phyloP scores from a whole-genome alignment of 306 rosid genomes.

The Glycine soja region DNA sequence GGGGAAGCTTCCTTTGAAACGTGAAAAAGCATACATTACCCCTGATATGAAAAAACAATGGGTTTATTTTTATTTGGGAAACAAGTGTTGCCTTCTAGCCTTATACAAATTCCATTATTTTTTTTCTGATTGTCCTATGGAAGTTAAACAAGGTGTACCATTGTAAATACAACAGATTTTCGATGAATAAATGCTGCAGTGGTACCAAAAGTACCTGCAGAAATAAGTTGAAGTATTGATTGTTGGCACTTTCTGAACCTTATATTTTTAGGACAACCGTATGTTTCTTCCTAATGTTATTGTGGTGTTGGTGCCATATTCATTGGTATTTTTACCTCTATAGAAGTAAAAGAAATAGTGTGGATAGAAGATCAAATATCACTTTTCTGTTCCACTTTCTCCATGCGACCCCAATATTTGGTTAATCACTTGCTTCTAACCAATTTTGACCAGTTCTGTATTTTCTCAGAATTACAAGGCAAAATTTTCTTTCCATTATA shows the following conservation, averaged over 20 bases:
- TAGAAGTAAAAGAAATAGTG: background rate
- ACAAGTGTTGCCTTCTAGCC: constrained; percentile 45
- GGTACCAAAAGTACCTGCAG: background rate
- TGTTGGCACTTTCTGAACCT: constrained; percentile 36
- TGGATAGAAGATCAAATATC: constrained; percentile 4
- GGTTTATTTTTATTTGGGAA: constrained; percentile 13
- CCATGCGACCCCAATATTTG: background rate
- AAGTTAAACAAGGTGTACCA: constrained; percentile 31
- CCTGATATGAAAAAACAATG: constrained; percentile 27
- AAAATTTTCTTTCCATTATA: constrained; percentile 3
- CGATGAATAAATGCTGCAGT: constrained; percentile 26
- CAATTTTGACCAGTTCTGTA: constrained; percentile 28
- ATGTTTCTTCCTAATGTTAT: constrained; percentile 34
- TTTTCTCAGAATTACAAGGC: constrained; percentile 20
- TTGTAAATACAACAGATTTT: constrained; percentile 29
- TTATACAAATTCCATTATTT: constrained; percentile 22
- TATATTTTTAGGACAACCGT: constrained; percentile 26
- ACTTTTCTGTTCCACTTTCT: background rate
- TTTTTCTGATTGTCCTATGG: constrained; percentile 9
- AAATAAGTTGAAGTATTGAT: constrained; percentile 38
- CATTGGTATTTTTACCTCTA: background rate
- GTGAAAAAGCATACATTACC: constrained; percentile 30
- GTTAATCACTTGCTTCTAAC: background rate
- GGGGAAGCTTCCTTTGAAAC: constrained; percentile 42
- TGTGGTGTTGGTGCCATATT: constrained; percentile 27